These are phyloP conservation scores for Cryphonectria carpinicola DNA, from an alignment of 2,329 filamentous ascomycete genomes.

Conservation along the genomic window DNA sequence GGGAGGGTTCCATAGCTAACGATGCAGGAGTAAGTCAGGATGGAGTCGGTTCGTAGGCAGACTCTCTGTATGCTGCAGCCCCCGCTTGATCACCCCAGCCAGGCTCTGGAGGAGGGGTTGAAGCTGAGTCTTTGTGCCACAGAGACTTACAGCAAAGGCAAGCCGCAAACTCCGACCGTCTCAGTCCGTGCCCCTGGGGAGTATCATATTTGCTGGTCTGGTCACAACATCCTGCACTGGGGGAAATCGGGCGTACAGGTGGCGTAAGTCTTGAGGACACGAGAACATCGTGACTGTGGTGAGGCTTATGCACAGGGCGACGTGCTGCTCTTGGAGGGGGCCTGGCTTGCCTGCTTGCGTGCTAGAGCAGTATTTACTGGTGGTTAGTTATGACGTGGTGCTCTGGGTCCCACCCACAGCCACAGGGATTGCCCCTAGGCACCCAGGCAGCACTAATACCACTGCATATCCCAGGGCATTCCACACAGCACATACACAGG, in stretches of 20 bases:
- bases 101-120: background rate
- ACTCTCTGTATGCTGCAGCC: background rate
- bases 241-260: background rate
- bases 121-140: background rate
- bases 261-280: background rate
- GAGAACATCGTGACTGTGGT: background rate
- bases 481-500: too few species aligned
- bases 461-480: too few species aligned
- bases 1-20: constrained; percentile 14
- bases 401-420: background rate
- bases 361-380: background rate
- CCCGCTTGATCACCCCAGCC: background rate
- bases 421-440: background rate
- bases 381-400: constrained; percentile 4
- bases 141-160: background rate
- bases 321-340: background rate
- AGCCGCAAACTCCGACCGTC: background rate
- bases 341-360: background rate
- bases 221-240: background rate
- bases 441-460: background rate
- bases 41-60: background rate
- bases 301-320: background rate
- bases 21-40: background rate
- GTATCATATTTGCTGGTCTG: constrained; percentile 2
- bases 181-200: background rate